Evolutionary conservation across 2,329 filamentous ascomycete species (phyloP).

Genomic region (Trichoderma sp.): DNA sequence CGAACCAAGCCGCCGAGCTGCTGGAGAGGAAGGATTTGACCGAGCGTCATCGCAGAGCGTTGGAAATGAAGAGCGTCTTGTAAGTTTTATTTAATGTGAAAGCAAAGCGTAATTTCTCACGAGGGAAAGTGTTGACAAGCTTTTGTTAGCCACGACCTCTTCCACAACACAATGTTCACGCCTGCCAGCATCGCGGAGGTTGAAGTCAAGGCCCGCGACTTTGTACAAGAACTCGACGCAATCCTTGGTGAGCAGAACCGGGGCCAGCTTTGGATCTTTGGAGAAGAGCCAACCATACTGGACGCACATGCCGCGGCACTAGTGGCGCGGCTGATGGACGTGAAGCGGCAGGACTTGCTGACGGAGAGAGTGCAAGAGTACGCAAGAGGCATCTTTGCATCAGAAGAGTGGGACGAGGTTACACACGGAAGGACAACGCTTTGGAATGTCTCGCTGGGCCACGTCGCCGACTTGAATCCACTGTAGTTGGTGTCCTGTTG

Average conservation of each 20-base stretch:
- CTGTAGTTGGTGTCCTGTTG: slow-evolving; percentile 13
- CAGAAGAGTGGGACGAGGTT: slow-evolving; percentile 28
- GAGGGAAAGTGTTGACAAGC: background rate
- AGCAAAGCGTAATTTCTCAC: background rate
- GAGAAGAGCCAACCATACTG: slow-evolving; percentile 29
- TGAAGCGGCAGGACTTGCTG: slow-evolving; percentile 26
- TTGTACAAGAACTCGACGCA: slow-evolving; percentile 25
- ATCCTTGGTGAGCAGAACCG: slow-evolving; percentile 20
- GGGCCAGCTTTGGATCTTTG: slow-evolving; percentile 29
- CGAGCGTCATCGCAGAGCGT: slow-evolving; percentile 28
- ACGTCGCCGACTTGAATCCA: slow-evolving; percentile 23
- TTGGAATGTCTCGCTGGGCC: slow-evolving; percentile 25
- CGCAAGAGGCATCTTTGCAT: slow-evolving; percentile 22
- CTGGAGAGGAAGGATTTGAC: slow-evolving; percentile 29
- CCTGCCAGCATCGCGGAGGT: slow-evolving; percentile 26
- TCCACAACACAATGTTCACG: slow-evolving; percentile 26
- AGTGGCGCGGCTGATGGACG: slow-evolving; percentile 27
- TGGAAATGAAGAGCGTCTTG: slow-evolving; percentile 33
- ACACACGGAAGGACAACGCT: slow-evolving; percentile 29
- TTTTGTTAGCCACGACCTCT: slow-evolving; percentile 28
- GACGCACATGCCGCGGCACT: slow-evolving; percentile 29
- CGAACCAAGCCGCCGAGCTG: slow-evolving; percentile 30
- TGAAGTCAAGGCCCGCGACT: slow-evolving; percentile 24
- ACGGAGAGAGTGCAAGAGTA: slow-evolving; percentile 25
- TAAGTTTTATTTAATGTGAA: slow-evolving; percentile 21